phyloP scores from a whole-genome alignment of 2,329 filamentous ascomycete species.

The Alternaria infectoria region DNA sequence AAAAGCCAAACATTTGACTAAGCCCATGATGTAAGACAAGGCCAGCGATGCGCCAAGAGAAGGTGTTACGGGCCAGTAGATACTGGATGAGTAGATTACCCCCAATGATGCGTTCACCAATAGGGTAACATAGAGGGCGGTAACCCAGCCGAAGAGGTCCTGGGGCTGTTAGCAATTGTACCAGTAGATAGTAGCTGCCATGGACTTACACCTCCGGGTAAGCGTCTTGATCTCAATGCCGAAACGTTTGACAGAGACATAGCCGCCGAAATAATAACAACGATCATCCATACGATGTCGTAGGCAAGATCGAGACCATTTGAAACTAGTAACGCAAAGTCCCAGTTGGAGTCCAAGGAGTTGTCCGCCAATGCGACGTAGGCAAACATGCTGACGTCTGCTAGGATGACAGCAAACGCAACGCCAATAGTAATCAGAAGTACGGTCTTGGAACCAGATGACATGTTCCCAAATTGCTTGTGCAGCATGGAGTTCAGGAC shows the following conservation, averaged over 20 bases:
- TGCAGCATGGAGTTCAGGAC: slow-evolving; percentile 34
- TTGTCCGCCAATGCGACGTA: slow-evolving; percentile 18
- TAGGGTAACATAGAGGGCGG: slow-evolving; percentile 24
- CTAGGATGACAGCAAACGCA: slow-evolving; percentile 26
- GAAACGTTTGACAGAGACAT: slow-evolving; percentile 20
- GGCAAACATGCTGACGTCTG: slow-evolving; percentile 12
- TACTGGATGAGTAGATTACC: not conserved
- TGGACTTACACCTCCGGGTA: slow-evolving; percentile 26
- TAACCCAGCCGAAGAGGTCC: slow-evolving; percentile 25
- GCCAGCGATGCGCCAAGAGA: not conserved
- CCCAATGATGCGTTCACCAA: slow-evolving; percentile 23
- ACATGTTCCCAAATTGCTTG: slow-evolving; percentile 15
- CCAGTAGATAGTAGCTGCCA: not conserved
- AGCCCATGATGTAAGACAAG: slow-evolving; percentile 17
- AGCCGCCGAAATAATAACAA: slow-evolving; percentile 18
- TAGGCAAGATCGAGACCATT: slow-evolving; percentile 15
- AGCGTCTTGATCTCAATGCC: slow-evolving; percentile 19
- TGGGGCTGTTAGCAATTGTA: slow-evolving; percentile 6
- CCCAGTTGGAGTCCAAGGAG: not conserved
- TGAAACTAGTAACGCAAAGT: not conserved
- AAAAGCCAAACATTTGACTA: slow-evolving; percentile 26
- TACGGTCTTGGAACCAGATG: slow-evolving; percentile 18
- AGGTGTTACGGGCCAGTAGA: not conserved
- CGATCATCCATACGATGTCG: slow-evolving; percentile 25
- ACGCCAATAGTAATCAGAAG: slow-evolving; percentile 20